Evolutionary conservation across 2,329 filamentous ascomycete species (phyloP).

Genomic region (Pseudogymnoascus sp.): DNA sequence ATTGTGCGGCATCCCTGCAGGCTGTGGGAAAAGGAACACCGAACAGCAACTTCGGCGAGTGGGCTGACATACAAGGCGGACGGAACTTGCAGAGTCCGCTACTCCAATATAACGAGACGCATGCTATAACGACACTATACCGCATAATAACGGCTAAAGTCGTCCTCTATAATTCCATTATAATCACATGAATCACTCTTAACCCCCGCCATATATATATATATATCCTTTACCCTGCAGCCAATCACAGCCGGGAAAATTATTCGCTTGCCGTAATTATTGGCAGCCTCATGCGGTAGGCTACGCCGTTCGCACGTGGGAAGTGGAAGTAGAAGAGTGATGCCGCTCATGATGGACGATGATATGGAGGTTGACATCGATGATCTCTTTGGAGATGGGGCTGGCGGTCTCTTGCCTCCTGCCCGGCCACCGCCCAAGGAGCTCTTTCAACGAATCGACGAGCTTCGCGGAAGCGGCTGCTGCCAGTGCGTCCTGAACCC

Average conservation of each 20-base stretch:
- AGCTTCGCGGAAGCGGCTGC: slow-evolving; percentile 66
- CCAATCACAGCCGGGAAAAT: too few relatives aligned
- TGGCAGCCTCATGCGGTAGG: neutral
- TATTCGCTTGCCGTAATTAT: too few relatives aligned
- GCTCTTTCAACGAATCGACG: slow-evolving; percentile 65
- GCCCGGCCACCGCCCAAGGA: slow-evolving; percentile 52
- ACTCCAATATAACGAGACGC: neutral
- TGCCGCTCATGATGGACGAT: slow-evolving; percentile 47
- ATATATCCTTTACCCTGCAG: too few relatives aligned
- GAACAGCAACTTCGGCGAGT: neutral
- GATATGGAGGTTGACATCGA: slow-evolving; percentile 56
- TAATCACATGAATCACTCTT: neutral
- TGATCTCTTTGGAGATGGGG: slow-evolving; percentile 68
- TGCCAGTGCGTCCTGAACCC: slow-evolving; percentile 59
- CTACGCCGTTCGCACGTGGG: neutral
- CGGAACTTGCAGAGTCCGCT: neutral
- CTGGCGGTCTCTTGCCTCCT: slow-evolving; percentile 45
- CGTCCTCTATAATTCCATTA: neutral
- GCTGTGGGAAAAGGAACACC: neutral
- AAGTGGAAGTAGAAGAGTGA: slow-evolving; percentile 17
- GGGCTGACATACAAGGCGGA: too few relatives aligned
- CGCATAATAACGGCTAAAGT: too few relatives aligned
- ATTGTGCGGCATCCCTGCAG: slow-evolving; percentile 4
- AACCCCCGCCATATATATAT: neutral
- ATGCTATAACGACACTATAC: too few relatives aligned